Percentiles rank a stretch among this genome's conserved stretches.
These are phyloP conservation scores for Parmelia sp. DNA, from an alignment of 495 filamentous ascomycete species.

Conservation along the genomic window DNA sequence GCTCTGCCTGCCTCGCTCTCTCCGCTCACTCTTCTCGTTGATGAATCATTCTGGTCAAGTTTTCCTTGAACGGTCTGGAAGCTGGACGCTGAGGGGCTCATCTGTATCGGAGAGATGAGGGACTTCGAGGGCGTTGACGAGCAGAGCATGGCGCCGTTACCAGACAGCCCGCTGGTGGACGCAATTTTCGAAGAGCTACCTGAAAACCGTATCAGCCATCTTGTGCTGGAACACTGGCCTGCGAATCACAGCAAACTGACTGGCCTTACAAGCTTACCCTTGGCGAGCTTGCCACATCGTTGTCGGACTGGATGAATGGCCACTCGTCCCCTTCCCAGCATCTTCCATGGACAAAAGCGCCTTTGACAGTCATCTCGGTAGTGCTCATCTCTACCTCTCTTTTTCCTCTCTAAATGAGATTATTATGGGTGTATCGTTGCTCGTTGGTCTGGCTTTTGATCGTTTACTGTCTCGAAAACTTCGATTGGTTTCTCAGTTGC, in stretches of 20 bases:
- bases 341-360: neutral
- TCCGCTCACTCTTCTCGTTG: neutral
- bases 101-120: neutral
- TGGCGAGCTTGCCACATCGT: neutral
- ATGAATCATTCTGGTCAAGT: neutral
- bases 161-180: neutral
- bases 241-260: neutral
- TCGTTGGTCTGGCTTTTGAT: neutral
- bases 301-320: neutral
- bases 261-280: neutral
- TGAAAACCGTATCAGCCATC: neutral
- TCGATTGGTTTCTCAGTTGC: neutral
- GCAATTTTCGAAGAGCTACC: neutral
- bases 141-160: neutral
- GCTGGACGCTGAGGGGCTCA: no score
- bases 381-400: neutral
- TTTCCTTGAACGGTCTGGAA: no score
- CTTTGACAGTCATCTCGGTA: neutral
- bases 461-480: neutral
- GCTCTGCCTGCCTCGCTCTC: neutral
- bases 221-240: neutral
- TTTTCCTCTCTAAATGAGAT: neutral
- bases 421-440: neutral
- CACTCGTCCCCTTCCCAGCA: neutral
- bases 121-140: neutral